Evolutionary conservation across 1,284 basidiomycete species (phyloP).

Genomic region (Cystobasidium slooffiae): DNA sequence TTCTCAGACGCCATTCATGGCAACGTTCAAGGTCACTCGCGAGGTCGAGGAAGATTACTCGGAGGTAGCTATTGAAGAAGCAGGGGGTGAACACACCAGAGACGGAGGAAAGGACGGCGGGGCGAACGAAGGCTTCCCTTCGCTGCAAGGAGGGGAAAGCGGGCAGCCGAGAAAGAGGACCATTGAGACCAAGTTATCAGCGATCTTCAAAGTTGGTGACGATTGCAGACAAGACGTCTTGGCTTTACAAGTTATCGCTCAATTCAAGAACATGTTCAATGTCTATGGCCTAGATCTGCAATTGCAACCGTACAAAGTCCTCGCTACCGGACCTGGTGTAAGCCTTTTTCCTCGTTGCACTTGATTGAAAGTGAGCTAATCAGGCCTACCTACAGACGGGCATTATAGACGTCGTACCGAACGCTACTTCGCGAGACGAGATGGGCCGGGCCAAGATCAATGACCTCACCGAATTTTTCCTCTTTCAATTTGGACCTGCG

Average conservation of each 20-base stretch:
- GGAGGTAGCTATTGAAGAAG: slow-evolving; percentile 63
- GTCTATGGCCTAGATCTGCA: slow-evolving; percentile 85
- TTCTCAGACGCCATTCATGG: slow-evolving; percentile 95
- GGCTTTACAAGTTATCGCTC: slow-evolving; percentile 94
- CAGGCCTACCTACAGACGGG: slow-evolving; percentile 69
- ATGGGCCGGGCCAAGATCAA: slow-evolving; percentile 99
- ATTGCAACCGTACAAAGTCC: slow-evolving; percentile 94
- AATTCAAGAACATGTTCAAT: slow-evolving; percentile 99
- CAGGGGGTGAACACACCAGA: slow-evolving; percentile 67
- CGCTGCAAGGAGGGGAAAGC: slow-evolving; percentile 27
- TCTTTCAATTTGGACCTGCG: slow-evolving; percentile 88
- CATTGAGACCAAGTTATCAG: slow-evolving; percentile 91
- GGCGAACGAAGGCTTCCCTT: slow-evolving; percentile 44
- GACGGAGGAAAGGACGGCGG: slow-evolving; percentile 63
- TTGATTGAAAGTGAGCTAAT: slow-evolving; percentile 7
- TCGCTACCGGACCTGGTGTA: slow-evolving; percentile 93
- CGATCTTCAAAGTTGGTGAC: slow-evolving; percentile 99
- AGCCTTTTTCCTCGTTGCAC: slow-evolving; percentile 55
- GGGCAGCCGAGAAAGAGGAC: slow-evolving; percentile 53
- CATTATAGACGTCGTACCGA: slow-evolving; percentile 98
- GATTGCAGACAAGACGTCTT: slow-evolving; percentile 98
- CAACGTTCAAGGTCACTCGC: slow-evolving; percentile 91
- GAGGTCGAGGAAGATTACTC: slow-evolving; percentile 45
- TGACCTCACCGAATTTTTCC: slow-evolving; percentile 90
- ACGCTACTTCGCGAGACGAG: slow-evolving; percentile 96